Conservation (phyloP, 768 basidiomycete genomes). For the Leucosporidium scottii region DNA sequence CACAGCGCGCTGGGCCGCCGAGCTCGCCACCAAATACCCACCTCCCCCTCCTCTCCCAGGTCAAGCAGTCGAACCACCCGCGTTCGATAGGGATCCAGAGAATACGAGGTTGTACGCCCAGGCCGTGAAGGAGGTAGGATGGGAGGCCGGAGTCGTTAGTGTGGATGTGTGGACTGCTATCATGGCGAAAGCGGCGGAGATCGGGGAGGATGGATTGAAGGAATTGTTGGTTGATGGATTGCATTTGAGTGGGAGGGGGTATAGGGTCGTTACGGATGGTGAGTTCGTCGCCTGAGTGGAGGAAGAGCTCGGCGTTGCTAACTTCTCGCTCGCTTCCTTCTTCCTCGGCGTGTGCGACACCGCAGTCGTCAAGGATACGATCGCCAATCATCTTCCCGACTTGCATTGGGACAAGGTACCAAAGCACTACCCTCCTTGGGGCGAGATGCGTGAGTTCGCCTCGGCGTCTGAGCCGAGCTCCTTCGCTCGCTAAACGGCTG, state of each 20-base stretch:
- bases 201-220: slow-evolving; percentile 7
- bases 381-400: slow-evolving; percentile 17
- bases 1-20: slow-evolving; percentile 11
- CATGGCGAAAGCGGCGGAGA: background rate
- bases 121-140: slow-evolving; percentile 23
- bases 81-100: slow-evolving; percentile 21
- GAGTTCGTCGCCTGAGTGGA: background rate
- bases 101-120: slow-evolving; percentile 21
- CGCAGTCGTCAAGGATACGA: slow-evolving; percentile 13
- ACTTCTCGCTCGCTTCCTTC: too few relatives aligned
- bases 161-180: slow-evolving; percentile 27
- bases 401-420: slow-evolving; percentile 30
- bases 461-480: too few relatives aligned
- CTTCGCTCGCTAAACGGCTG: too few relatives aligned
- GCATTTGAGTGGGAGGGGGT: slow-evolving; percentile 25
- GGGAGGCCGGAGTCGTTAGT: background rate
- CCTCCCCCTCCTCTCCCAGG: slow-evolving; percentile 1
- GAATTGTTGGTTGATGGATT: slow-evolving; percentile 26
- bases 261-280: slow-evolving; percentile 25
- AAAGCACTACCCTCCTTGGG: slow-evolving; percentile 31
- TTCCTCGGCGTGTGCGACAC: too few relatives aligned
- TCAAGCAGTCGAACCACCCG: too few relatives aligned
- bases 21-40: slow-evolving; percentile 18
- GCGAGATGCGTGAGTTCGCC: background rate
- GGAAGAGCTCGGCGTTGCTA: background rate